These are phyloP conservation scores for cucumber (Cucumis sativus) DNA, from an alignment of 306 rosid species.

Conservation along the genomic window DNA sequence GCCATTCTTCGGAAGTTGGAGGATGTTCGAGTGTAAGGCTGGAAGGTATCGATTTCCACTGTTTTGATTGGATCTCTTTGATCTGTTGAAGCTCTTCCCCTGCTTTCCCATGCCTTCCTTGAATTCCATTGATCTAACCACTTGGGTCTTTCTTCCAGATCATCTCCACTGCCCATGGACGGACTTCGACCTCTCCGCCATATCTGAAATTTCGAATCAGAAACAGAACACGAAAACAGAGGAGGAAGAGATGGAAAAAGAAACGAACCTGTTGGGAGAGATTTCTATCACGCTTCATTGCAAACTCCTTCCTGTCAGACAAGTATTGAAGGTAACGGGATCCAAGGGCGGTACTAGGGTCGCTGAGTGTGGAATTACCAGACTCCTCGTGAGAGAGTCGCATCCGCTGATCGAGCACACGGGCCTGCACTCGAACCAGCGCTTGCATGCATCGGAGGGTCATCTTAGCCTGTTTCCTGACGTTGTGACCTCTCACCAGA, in stretches of 20 bases:
- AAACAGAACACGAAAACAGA: background rate
- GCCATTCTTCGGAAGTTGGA: constrained; percentile 55
- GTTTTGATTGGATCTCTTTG: constrained; percentile 77
- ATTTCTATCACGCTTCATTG: constrained; percentile 65
- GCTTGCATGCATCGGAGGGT: constrained; percentile 94
- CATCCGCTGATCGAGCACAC: constrained; percentile 76
- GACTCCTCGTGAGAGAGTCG: constrained; percentile 64
- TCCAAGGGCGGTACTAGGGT: constrained; percentile 32
- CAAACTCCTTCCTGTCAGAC: constrained; percentile 59
- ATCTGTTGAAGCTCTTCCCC: constrained; percentile 85
- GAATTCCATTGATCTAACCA: constrained; percentile 81
- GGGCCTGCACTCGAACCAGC: constrained; percentile 75
- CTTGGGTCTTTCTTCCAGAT: constrained; percentile 71
- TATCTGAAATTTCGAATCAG: constrained; percentile 22
- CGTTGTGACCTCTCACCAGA: constrained; percentile 87
- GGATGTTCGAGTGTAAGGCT: constrained; percentile 55
- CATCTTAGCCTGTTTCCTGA: constrained; percentile 94
- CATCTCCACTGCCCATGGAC: constrained; percentile 79
- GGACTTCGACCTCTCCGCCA: constrained; percentile 59
- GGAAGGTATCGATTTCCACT: constrained; percentile 79
- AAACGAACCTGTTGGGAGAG: constrained; percentile 69
- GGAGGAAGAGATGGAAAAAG: background rate
- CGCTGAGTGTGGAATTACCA: constrained; percentile 69
- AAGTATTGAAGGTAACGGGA: constrained; percentile 43
- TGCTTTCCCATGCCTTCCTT: constrained; percentile 68